Percentiles rank a stretch among this genome's conserved stretches.
Conservation (phyloP, 2,329 filamentous ascomycete species). For the Diplodia sapinea region DNA sequence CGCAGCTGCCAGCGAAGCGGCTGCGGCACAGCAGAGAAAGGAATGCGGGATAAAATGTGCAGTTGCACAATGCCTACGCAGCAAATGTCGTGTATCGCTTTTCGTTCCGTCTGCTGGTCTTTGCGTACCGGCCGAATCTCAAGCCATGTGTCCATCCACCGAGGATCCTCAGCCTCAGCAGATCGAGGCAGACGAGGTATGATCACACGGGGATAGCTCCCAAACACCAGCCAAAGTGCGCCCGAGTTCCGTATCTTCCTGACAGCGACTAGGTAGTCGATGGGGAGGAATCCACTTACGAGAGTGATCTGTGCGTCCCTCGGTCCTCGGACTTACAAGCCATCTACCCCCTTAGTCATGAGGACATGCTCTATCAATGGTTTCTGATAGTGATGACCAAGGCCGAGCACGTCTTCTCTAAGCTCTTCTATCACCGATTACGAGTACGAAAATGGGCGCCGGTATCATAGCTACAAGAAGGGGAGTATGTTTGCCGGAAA, state of each 20-base stretch:
- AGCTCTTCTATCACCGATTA: conserved; percentile 4
- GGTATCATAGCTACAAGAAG: conserved; percentile 46
- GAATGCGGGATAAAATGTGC: not conserved
- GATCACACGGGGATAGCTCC: not conserved
- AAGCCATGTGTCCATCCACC: not conserved
- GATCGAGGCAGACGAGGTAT: conserved; percentile 2
- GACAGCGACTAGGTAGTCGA: not conserved
- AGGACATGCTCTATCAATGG: not conserved
- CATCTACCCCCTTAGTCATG: not conserved
- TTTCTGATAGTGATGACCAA: not conserved
- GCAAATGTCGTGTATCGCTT: not conserved
- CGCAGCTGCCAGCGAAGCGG: not conserved
- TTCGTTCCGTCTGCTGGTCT: not conserved
- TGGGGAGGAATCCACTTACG: not conserved
- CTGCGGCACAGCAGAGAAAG: not conserved
- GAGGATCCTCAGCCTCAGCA: not conserved
- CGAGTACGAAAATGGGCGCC: conserved; percentile 38
- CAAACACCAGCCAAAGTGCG: not conserved
- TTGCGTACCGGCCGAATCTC: not conserved
- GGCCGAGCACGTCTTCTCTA: conserved; percentile 14
- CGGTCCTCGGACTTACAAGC: not conserved
- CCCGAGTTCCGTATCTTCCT: not conserved
- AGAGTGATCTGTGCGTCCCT: not conserved
- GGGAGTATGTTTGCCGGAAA: conserved; percentile 32
- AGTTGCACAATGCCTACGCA: not conserved